Base-by-base conservation (phyloP, 352 stramenopile species). In the Aphanomyces astaci region DNA sequence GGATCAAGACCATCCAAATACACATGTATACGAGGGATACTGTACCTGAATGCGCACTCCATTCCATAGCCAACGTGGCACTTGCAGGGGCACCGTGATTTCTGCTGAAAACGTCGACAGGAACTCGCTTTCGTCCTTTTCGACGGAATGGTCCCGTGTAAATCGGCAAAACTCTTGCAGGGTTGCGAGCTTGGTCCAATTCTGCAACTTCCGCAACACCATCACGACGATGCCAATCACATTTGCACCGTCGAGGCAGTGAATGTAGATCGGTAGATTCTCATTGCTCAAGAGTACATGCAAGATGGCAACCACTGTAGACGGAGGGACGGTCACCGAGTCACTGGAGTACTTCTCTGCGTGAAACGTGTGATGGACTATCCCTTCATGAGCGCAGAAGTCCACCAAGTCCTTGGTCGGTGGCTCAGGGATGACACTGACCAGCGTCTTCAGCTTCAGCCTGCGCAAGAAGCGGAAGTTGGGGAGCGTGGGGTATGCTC, bases 51-150 rank as follows among this genome's bases (percentile, higher is more conserved):
- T 84, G 19, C 86, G 79, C 19, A 91, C 55, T 52, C 84, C 86
- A 64, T 93, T 92, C 86, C 86, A 95, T 4, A 95, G 78, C 86
- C 86, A 95, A 33, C 80, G 76, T 17, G 86, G 86, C 5, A 84
- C 84, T 28, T 66, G 31, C 17, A 72, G 75, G 24, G 84, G 87
- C 53, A 94, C 77, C 36, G 90, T 80, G 40, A 94, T 86, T 73
- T 94, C 86, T 65, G 92, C 86, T 0, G 84, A 91, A 63, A 92
- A 94, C 27, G 72, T 71, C 19, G 84, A 81, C 32, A 94, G 40
- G 68, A 91, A 94, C 73, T 94, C 84, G 39, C 82, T 91, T 68
- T 94, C 86, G 66, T 94, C 82, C 64, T 94, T 94, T 70, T 94
- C 86, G 22, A 94, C 89, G 39, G 78, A 79, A 46, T 94, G 86